Conservation (phyloP, 2,329 filamentous ascomycete species). For the Pseudocercospora vitis region DNA sequence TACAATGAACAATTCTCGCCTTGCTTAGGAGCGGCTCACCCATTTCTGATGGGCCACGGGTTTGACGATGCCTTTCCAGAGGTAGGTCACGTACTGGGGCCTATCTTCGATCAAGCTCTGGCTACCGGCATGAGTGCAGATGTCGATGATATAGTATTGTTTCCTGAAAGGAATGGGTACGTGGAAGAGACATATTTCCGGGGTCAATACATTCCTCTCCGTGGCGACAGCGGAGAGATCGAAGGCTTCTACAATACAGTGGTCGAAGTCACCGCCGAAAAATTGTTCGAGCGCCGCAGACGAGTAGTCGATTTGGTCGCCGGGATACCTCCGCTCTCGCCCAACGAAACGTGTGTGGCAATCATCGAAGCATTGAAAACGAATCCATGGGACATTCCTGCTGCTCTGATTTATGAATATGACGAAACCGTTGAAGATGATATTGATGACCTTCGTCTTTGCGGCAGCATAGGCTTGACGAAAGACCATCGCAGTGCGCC, state of each 20-base stretch:
- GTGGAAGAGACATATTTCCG: conserved; percentile 29
- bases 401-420: too few relatives aligned
- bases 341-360: too few relatives aligned
- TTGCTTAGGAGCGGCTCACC: conserved; percentile 35
- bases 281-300: too few relatives aligned
- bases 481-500: too few relatives aligned
- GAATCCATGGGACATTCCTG: conserved; percentile 12
- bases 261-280: conserved; percentile 23
- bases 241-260: conserved; percentile 30
- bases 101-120: conserved; percentile 14
- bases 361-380: conserved; percentile 17
- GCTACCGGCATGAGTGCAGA: conserved; percentile 23
- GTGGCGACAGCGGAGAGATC: conserved; percentile 22
- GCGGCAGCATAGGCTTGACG: too few relatives aligned
- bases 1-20: conserved; percentile 42
- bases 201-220: conserved; percentile 27
- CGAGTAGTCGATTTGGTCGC: too few relatives aligned
- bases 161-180: conserved; percentile 21
- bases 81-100: conserved; percentile 1
- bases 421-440: too few relatives aligned
- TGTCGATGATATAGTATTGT: conserved; percentile 21
- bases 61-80: conserved; percentile 20
- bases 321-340: too few relatives aligned
- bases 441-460: too few relatives aligned
- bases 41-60: conserved; percentile 22